Conservation (phyloP, 1,139 yeast species). For the Candida freyschussii region DNA sequence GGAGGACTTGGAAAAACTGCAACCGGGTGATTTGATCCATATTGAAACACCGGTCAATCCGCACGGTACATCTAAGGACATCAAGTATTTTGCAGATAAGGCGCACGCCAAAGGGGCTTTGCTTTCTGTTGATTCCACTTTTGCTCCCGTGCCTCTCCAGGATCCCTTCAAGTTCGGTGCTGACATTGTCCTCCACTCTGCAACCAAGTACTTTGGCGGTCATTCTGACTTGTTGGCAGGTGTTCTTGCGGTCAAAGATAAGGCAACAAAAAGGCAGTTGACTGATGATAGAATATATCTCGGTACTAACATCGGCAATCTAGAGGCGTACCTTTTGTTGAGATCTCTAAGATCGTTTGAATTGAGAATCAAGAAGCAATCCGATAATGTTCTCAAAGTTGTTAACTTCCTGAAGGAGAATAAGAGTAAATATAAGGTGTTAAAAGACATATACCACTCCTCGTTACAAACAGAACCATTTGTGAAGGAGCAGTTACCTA, state of each 20-base stretch:
- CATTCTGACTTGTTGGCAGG: slow-evolving; percentile 92
- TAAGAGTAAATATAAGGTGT: slow-evolving; percentile 40
- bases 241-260: slow-evolving; percentile 57
- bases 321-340: slow-evolving; percentile 68
- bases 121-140: slow-evolving; percentile 75
- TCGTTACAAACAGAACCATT: slow-evolving; percentile 66
- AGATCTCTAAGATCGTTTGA: slow-evolving; percentile 80
- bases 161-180: slow-evolving; percentile 78
- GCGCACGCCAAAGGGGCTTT: slow-evolving; percentile 72
- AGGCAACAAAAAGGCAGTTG: slow-evolving; percentile 40
- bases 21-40: slow-evolving; percentile 76
- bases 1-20: slow-evolving; percentile 43
- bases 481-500: slow-evolving; percentile 58
- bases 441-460: slow-evolving; percentile 60
- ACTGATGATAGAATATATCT: slow-evolving; percentile 57
- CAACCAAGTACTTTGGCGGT: slow-evolving; percentile 89
- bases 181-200: slow-evolving; percentile 83
- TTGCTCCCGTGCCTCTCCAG: slow-evolving; percentile 90
- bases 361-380: slow-evolving; percentile 62
- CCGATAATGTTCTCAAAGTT: slow-evolving; percentile 55
- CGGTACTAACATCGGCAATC: slow-evolving; percentile 75
- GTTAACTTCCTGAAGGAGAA: slow-evolving; percentile 56
- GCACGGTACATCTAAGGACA: slow-evolving; percentile 56
- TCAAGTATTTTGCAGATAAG: slow-evolving; percentile 52
- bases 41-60: slow-evolving; percentile 90